Evolutionary conservation across 257 asterid genomes (phyloP), one percentile per base, ranked within the genome.

Genomic region (Plantago major): DNA sequence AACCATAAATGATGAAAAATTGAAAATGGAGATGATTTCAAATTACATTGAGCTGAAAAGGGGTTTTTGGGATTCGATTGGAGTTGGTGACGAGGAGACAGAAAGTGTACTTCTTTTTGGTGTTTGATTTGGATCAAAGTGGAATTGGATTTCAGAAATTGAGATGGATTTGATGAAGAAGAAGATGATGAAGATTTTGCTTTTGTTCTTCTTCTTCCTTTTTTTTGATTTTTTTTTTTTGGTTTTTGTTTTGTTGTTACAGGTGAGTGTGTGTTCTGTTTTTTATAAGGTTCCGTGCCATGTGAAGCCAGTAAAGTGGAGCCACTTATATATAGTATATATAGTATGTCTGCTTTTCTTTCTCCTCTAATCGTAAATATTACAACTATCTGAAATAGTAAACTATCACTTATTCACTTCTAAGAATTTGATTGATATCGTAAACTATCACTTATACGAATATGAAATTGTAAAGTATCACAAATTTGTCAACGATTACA

Each of bases 171-270:
- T 33, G 40, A 33, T 33, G 40, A 33, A 33, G 40, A 33, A 33
- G 40, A 33, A 33, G 40, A 59, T 53, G 69, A 67, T 54, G 73
- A 70, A 66, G 78, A 71, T 58, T 66, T 22, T 22, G 26, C 2
- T 22, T 22, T 22, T 22, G 26, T 22, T 22, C 26, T 22, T 22
- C 26, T 22, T 22, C 26, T 22, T 22, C 26, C 26, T 22, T 22
- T 22, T 22, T 22, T 22, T 22, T 22, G 26, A 22, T 22, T 22
- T 66, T 46, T 62, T 33, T 33, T 5, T 33, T 33, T 33, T 33
- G 40, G n/a, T n/a, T 33, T 33, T 33, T 33, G 40, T 33, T 33
- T 5, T 33, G 40, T 33, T 33, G 40, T 33, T 33, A 4, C 40
- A 5, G 40, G 40, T 33, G 40, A 33, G 40, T 33, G 40, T 70